Evolutionary conservation across 345 rosid species (phyloP).

Genomic region (Pistacia vera): DNA sequence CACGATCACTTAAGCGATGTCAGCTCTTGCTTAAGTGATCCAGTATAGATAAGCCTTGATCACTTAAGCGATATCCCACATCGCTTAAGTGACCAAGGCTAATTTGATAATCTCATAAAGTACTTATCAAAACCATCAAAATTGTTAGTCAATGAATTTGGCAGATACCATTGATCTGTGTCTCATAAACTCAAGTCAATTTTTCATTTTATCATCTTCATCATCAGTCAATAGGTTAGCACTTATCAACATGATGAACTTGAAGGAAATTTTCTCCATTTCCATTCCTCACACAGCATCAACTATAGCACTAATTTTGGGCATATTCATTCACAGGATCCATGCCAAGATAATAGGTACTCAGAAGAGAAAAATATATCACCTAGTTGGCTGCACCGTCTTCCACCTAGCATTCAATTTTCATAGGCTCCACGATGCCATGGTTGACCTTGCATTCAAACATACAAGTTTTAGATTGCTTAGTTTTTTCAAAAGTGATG

Average conservation of each 20-base stretch:
- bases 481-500: slow-evolving; percentile 3
- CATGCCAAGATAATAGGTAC: not conserved
- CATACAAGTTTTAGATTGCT: slow-evolving; percentile 4
- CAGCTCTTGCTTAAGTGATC: too few species aligned
- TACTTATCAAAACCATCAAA: too few species aligned
- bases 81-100: too few species aligned
- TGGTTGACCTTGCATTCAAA: slow-evolving; percentile 11
- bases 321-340: not conserved
- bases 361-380: not conserved
- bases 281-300: not conserved
- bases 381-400: not conserved
- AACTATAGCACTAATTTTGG: not conserved
- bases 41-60: too few species aligned
- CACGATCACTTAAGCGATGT: too few species aligned
- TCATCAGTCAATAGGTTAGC: too few species aligned
- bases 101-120: too few species aligned
- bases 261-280: not conserved
- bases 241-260: not conserved
- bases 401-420: slow-evolving; percentile 8
- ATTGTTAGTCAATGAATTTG: too few species aligned
- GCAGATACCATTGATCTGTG: too few species aligned
- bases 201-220: too few species aligned
- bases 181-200: too few species aligned
- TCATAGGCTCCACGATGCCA: slow-evolving; percentile 10
- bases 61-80: too few species aligned